These are phyloP conservation scores for Leptographium radiaticola DNA, from an alignment of 2,329 filamentous ascomycete genomes.

Conservation along the genomic window DNA sequence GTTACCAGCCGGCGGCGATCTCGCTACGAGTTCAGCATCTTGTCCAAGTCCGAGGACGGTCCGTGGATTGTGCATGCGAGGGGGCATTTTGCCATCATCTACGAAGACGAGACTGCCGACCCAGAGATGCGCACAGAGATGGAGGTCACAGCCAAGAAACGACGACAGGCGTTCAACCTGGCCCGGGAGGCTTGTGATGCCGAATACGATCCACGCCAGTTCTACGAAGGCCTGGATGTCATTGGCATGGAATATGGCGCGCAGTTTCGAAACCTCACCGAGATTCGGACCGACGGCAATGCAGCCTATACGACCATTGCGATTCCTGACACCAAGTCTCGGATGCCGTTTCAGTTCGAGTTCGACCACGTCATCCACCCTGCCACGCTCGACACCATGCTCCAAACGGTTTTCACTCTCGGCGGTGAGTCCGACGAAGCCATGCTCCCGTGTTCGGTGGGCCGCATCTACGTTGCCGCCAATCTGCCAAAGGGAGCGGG, in stretches of 20 bases:
- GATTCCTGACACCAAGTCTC: constrained; percentile 34
- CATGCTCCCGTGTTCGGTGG: constrained; percentile 36
- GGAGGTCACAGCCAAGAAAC: neutral
- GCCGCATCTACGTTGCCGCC: constrained; percentile 32
- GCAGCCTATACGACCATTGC: constrained; percentile 23
- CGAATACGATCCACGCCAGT: constrained; percentile 26
- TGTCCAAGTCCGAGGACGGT: constrained; percentile 27
- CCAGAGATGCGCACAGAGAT: neutral
- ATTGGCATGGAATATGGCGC: constrained; percentile 39
- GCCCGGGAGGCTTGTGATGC: constrained; percentile 19
- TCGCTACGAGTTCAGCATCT: constrained; percentile 20
- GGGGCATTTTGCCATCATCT: constrained; percentile 15
- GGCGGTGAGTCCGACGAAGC: constrained; percentile 20
- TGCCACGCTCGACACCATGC: constrained; percentile 40
- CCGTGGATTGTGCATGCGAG: constrained; percentile 27
- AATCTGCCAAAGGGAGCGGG: constrained; percentile 20
- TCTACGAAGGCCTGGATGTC: constrained; percentile 36
- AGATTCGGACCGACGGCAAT: constrained; percentile 8
- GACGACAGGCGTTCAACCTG: constrained; percentile 9
- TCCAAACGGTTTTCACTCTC: constrained; percentile 37
- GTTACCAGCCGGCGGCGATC: neutral
- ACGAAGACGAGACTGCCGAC: neutral
- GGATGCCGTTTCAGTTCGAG: constrained; percentile 41
- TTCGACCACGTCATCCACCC: constrained; percentile 44
- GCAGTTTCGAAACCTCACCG: constrained; percentile 33